Evolutionary conservation across 768 basidiomycete genomes (phyloP).

Genomic region (Russula griseocarnosa): DNA sequence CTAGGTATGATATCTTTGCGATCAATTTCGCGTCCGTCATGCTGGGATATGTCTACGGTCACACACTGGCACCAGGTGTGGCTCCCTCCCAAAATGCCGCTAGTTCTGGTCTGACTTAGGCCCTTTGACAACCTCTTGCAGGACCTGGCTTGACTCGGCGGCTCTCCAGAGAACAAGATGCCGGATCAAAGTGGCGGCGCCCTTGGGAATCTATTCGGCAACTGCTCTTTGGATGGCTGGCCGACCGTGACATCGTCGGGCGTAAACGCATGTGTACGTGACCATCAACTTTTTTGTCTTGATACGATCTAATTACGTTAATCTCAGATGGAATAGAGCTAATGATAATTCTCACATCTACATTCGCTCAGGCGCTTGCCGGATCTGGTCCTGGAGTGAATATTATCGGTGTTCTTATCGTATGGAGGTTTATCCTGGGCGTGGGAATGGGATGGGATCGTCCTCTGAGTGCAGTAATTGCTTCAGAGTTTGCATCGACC

Average conservation of each 20-base stretch:
- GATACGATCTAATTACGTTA: background rate
- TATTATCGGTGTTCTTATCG: slow-evolving; percentile 70
- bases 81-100: background rate
- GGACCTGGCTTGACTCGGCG: background rate
- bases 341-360: slow-evolving; percentile 75
- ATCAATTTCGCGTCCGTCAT: slow-evolving; percentile 82
- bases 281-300: slow-evolving; percentile 8
- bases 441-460: slow-evolving; percentile 88
- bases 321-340: slow-evolving; percentile 61
- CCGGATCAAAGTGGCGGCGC: slow-evolving; percentile 42
- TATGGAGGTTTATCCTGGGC: slow-evolving; percentile 84
- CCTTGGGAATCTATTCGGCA: slow-evolving; percentile 42
- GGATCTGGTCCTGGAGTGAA: slow-evolving; percentile 62
- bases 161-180: slow-evolving; percentile 32
- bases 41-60: slow-evolving; percentile 77
- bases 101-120: background rate
- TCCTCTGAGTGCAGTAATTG: slow-evolving; percentile 78
- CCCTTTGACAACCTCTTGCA: background rate
- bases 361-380: slow-evolving; percentile 79
- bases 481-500: slow-evolving; percentile 82
- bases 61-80: slow-evolving; percentile 27
- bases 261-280: slow-evolving; percentile 55
- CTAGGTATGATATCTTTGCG: slow-evolving; percentile 79
- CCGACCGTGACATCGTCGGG: slow-evolving; percentile 42
- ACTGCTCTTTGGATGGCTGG: slow-evolving; percentile 44